Evolutionary conservation across 345 rosid genomes (phyloP).

Genomic region (Murraya koenigii): DNA sequence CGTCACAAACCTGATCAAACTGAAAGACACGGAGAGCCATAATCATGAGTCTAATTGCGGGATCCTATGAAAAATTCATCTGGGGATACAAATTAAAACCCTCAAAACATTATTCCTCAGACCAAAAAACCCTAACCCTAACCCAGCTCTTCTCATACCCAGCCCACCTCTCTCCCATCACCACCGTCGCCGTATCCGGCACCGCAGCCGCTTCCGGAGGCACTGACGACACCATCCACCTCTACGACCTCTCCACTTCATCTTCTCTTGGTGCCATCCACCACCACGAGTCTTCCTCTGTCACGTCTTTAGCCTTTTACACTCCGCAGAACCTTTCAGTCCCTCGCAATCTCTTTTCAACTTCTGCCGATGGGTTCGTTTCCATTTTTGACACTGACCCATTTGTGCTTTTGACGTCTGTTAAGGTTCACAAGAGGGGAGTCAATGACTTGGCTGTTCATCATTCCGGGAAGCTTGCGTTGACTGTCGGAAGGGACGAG

Average conservation of each 20-base stretch:
- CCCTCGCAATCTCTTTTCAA: slow-evolving; percentile 87
- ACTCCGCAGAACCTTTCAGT: slow-evolving; percentile 68
- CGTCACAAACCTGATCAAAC: not conserved
- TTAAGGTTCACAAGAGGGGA: slow-evolving; percentile 60
- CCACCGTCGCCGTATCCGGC: slow-evolving; percentile 72
- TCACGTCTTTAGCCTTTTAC: slow-evolving; percentile 78
- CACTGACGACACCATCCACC: slow-evolving; percentile 76
- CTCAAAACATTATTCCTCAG: slow-evolving; percentile 22
- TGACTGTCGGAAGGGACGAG: slow-evolving; percentile 78
- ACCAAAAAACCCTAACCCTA: slow-evolving; percentile 41
- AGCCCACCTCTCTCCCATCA: slow-evolving; percentile 78
- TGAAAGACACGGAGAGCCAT: not conserved
- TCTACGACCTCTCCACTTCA: slow-evolving; percentile 80
- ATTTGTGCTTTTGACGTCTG: slow-evolving; percentile 69
- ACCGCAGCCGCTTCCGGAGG: slow-evolving; percentile 86
- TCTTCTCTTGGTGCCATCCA: slow-evolving; percentile 80
- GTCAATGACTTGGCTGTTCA: slow-evolving; percentile 76
- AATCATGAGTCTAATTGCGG: slow-evolving; percentile 74
- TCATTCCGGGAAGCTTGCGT: slow-evolving; percentile 79
- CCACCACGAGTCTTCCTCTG: slow-evolving; percentile 62
- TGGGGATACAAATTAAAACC: slow-evolving; percentile 90
- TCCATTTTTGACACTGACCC: slow-evolving; percentile 84
- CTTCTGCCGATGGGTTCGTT: slow-evolving; percentile 80
- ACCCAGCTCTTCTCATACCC: slow-evolving; percentile 85
- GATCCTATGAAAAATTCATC: slow-evolving; percentile 84